phyloP scores from a whole-genome alignment of 208 protist genomes.

The Leishmania braziliensis region DNA sequence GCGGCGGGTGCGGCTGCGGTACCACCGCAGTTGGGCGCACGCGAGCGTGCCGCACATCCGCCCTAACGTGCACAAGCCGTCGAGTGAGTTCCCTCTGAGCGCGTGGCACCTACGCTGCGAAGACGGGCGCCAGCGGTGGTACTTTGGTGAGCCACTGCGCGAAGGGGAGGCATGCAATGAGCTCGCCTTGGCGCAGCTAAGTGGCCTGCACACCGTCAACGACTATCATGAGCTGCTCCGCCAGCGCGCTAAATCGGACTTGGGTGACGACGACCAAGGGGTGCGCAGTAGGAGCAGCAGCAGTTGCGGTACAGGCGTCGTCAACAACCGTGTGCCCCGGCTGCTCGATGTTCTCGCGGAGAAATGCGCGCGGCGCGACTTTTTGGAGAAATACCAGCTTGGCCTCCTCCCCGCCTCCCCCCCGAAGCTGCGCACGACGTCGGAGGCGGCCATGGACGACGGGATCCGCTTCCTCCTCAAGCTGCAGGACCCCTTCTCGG shows the following conservation, averaged over 20 bases:
- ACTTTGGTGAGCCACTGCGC: slow-evolving; percentile 53
- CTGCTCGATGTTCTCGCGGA: slow-evolving; percentile 37
- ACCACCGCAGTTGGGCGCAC: slow-evolving; percentile 54
- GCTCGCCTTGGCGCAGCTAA: slow-evolving; percentile 54
- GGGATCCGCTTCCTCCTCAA: slow-evolving; percentile 70
- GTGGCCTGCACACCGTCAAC: slow-evolving; percentile 40
- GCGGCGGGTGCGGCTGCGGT: slow-evolving; percentile 40
- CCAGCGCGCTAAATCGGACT: slow-evolving; percentile 5
- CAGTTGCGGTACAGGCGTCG: not conserved
- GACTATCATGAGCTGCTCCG: slow-evolving; percentile 39
- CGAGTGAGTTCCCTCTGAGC: slow-evolving; percentile 52
- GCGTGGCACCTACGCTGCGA: slow-evolving; percentile 86
- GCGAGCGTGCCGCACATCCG: slow-evolving; percentile 66
- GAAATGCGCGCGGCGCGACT: slow-evolving; percentile 45
- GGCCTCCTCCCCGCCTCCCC: slow-evolving; percentile 35
- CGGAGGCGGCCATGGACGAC: slow-evolving; percentile 50
- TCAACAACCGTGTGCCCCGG: slow-evolving; percentile 11
- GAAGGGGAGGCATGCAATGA: slow-evolving; percentile 67
- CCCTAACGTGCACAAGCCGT: slow-evolving; percentile 32
- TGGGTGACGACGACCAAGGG: not conserved
- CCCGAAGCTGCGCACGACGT: slow-evolving; percentile 20
- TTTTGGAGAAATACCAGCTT: slow-evolving; percentile 77
- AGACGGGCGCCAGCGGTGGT: slow-evolving; percentile 90
- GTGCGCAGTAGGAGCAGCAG: not conserved
- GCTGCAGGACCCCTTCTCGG: slow-evolving; percentile 92